phyloP scores from a whole-genome alignment of 1,284 basidiomycete genomes.

The Spongiforma sp. region DNA sequence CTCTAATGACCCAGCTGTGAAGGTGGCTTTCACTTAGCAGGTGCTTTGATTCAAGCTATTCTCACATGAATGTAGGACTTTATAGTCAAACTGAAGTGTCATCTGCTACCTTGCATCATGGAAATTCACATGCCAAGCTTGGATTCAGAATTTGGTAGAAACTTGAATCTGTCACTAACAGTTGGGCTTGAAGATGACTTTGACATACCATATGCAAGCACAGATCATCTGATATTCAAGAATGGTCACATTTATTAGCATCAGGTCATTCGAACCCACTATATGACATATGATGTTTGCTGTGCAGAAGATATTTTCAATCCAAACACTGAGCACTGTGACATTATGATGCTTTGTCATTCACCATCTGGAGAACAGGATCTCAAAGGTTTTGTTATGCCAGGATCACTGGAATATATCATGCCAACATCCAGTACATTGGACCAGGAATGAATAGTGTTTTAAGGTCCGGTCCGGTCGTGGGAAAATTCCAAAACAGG shows the following conservation, averaged over 20 bases:
- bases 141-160: neutral
- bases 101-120: neutral
- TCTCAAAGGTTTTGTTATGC: conserved; percentile 1
- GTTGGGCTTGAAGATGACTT: neutral
- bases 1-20: neutral
- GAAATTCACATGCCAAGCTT: neutral
- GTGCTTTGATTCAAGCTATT: neutral
- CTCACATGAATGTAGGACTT: neutral
- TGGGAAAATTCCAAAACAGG: too few species aligned
- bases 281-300: neutral
- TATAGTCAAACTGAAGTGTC: neutral
- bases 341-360: neutral
- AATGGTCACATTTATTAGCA: neutral
- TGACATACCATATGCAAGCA: neutral
- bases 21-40: neutral
- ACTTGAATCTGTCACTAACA: neutral
- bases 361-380: neutral
- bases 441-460: neutral
- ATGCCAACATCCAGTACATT: neutral
- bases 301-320: conserved; percentile 3
- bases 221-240: conserved; percentile 4
- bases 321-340: neutral
- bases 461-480: too few species aligned
- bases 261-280: neutral
- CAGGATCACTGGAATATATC: neutral